Evolutionary conservation across 768 basidiomycete genomes (phyloP).

Genomic region (Paxillus involutus): DNA sequence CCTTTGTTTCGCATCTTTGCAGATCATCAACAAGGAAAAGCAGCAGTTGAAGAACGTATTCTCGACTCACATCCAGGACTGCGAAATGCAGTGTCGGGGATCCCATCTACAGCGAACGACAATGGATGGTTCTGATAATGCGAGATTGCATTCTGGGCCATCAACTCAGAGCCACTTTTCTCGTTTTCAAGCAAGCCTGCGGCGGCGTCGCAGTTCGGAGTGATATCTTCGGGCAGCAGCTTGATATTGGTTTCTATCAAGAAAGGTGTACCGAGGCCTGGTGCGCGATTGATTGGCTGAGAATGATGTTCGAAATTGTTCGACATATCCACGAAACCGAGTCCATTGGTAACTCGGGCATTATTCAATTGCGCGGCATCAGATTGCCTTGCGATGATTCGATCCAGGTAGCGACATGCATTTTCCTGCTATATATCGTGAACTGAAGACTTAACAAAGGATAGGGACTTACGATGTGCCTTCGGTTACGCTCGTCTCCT

Average conservation of each 20-base stretch:
- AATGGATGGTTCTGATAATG: conserved; percentile 47
- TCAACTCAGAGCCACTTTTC: conserved; percentile 26
- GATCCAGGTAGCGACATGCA: conserved; percentile 46
- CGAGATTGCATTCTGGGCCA: conserved; percentile 34
- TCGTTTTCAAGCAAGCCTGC: conserved; percentile 46
- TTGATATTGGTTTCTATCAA: conserved; percentile 53
- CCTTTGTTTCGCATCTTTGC: conserved; percentile 26
- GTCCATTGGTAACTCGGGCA: background rate
- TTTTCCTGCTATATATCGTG: conserved; percentile 34
- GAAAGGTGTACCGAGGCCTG: conserved; percentile 46
- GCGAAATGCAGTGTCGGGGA: conserved; percentile 47
- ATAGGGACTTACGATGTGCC: conserved; percentile 51
- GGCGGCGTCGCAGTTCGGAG: conserved; percentile 24
- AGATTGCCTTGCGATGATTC: conserved; percentile 17
- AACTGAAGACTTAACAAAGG: background rate
- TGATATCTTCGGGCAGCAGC: conserved; percentile 36
- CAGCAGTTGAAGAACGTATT: conserved; percentile 7
- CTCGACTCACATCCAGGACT: conserved; percentile 45
- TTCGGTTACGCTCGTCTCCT: conserved; percentile 56
- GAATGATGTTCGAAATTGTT: background rate
- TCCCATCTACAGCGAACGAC: conserved; percentile 57
- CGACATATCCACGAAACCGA: conserved; percentile 10
- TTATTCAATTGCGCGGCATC: background rate
- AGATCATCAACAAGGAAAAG: conserved; percentile 8
- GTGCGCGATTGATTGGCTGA: conserved; percentile 28